Percentiles rank a stretch among this genome's conserved stretches.
Conservation (phyloP, 2,329 filamentous ascomycete genomes). For the Colletotrichum eremochloae region DNA sequence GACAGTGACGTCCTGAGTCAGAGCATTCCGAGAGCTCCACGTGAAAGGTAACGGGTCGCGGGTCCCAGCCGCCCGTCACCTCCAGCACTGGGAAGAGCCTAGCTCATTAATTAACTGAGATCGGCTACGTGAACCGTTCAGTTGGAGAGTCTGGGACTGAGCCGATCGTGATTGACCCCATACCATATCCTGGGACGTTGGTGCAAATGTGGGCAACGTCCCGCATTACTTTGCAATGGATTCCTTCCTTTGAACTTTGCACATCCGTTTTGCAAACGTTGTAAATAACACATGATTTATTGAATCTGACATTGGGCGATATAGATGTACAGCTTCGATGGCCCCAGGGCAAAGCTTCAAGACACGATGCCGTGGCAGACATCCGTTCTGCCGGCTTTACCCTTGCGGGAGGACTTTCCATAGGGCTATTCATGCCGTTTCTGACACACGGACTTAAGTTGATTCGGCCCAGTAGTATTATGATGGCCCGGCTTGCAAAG, state of each 20-base stretch:
- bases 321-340: background rate
- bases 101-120: no score
- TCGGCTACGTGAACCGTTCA: no score
- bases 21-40: background rate
- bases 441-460: background rate
- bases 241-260: background rate
- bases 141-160: background rate
- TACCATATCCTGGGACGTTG: background rate
- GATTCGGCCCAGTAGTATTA: background rate
- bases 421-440: background rate
- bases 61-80: background rate
- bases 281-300: background rate
- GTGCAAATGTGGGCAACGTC: background rate
- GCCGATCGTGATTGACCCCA: background rate
- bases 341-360: background rate
- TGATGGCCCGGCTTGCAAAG: background rate
- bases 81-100: background rate
- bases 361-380: background rate
- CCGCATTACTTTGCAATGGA: background rate
- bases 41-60: background rate
- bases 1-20: background rate
- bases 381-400: background rate
- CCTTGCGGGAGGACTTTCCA: background rate
- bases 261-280: background rate
- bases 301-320: background rate